phyloP scores from a whole-genome alignment of 805 yeast genomes.

The Pichia kluyveri region DNA sequence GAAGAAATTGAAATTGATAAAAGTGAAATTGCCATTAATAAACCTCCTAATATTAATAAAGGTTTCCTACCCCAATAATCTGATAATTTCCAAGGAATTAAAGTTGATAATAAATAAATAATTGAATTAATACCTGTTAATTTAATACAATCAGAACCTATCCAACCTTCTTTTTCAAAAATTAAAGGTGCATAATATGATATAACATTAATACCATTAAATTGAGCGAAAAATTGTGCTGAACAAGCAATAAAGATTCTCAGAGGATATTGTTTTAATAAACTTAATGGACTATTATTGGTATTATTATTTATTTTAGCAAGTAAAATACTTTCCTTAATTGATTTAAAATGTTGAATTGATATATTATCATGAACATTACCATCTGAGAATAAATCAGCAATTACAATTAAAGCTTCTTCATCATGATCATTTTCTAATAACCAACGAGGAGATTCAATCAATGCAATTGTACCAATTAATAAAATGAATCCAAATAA shows the following conservation, averaged over 20 bases:
- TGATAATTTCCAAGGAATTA: slow-evolving; percentile 87
- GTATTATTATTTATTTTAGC: slow-evolving; percentile 84
- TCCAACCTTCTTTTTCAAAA: slow-evolving; percentile 93
- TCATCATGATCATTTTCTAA: slow-evolving; percentile 70
- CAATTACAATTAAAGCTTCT: slow-evolving; percentile 80
- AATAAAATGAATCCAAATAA: slow-evolving; percentile 60
- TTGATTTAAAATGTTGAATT: slow-evolving; percentile 62
- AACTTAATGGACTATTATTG: slow-evolving; percentile 49
- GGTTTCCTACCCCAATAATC: slow-evolving; percentile 90
- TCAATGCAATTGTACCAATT: slow-evolving; percentile 68
- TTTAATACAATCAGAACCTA: slow-evolving; percentile 75
- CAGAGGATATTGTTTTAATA: slow-evolving; percentile 67
- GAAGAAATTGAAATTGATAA: slow-evolving; percentile 54
- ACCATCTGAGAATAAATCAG: slow-evolving; percentile 74
- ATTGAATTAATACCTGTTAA: slow-evolving; percentile 80
- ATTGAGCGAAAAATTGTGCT: slow-evolving; percentile 86
- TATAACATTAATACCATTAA: slow-evolving; percentile 88
- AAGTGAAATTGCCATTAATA: slow-evolving; percentile 69
- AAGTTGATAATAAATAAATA: slow-evolving; percentile 48
- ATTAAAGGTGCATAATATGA: slow-evolving; percentile 91
- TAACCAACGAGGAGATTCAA: slow-evolving; percentile 88
- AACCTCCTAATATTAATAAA: slow-evolving; percentile 69
- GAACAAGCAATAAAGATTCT: slow-evolving; percentile 83
- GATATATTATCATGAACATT: slow-evolving; percentile 63
- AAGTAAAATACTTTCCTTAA: slow-evolving; percentile 70